Percentiles rank a stretch among this genome's conserved stretches.
phyloP scores from a whole-genome alignment of 768 basidiomycete genomes.

The Rhizopogon vinicolor region DNA sequence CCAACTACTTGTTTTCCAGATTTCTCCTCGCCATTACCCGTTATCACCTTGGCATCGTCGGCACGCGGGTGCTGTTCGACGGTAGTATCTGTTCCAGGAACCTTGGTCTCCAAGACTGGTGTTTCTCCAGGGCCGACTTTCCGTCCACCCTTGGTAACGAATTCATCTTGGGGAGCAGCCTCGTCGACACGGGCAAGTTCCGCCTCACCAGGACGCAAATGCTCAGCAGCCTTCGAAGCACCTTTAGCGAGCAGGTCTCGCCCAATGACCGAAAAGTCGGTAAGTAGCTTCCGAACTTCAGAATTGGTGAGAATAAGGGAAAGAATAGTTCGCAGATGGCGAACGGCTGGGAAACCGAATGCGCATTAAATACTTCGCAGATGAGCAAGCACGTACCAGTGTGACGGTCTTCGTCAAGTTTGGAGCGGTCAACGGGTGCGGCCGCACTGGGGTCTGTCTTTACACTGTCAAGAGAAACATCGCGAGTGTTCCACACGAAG shows the following conservation, averaged over 20 bases:
- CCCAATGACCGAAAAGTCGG: constrained; percentile 72
- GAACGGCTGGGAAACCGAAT: constrained; percentile 50
- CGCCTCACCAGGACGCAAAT: constrained; percentile 62
- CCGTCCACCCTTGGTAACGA: constrained; percentile 42
- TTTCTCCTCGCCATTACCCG: constrained; percentile 29
- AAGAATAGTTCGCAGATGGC: constrained; percentile 84
- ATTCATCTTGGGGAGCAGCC: constrained; percentile 63
- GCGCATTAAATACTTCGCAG: constrained; percentile 6
- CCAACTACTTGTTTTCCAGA: constrained; percentile 19
- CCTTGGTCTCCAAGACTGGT: constrained; percentile 41
- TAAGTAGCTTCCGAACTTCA: constrained; percentile 84
- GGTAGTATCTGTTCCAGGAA: constrained; percentile 39
- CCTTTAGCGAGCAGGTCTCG: constrained; percentile 80
- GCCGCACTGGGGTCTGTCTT: constrained; percentile 38
- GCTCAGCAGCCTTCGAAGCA: constrained; percentile 64
- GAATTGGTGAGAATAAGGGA: constrained; percentile 89
- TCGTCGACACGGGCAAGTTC: constrained; percentile 63
- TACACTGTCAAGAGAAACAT: constrained; percentile 32
- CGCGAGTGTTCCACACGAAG: constrained; percentile 78
- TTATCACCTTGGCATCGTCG: constrained; percentile 32
- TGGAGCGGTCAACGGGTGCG: constrained; percentile 50
- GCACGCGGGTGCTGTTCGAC: constrained; percentile 50
- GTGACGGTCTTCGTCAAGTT: constrained; percentile 52
- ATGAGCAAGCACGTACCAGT: constrained; percentile 41
- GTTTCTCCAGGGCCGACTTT: constrained; percentile 41